These are phyloP conservation scores for Xylaria longipes DNA, from an alignment of 495 filamentous ascomycete genomes.

Conservation along the genomic window DNA sequence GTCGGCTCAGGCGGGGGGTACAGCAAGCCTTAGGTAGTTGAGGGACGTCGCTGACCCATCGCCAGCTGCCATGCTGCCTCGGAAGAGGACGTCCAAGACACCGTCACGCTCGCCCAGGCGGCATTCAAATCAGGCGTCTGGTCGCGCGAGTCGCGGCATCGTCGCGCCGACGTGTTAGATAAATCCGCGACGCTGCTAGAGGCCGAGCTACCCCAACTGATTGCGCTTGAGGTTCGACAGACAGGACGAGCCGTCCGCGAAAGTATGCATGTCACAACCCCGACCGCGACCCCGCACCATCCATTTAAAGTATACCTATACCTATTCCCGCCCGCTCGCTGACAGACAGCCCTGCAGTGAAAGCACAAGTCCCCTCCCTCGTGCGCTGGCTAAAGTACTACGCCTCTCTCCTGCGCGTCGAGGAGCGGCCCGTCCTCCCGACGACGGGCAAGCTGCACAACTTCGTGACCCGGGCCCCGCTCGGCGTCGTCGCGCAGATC, in stretches of 20 bases:
- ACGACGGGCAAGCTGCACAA: conserved; percentile 67
- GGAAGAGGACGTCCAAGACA: conserved; percentile 50
- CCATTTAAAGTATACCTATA: background rate
- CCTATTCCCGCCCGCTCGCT: too few relatives aligned
- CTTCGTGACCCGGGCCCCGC: conserved; percentile 62
- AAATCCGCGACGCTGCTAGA: conserved; percentile 60
- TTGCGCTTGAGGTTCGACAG: conserved; percentile 64
- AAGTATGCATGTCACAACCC: conserved; percentile 31
- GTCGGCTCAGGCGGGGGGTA: background rate
- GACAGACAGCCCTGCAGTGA: too few relatives aligned
- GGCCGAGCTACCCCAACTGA: conserved; percentile 55
- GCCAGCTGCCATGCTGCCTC: conserved; percentile 60
- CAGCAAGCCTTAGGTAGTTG: conserved; percentile 21
- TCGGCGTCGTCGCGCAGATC: conserved; percentile 69
- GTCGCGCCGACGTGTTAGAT: conserved; percentile 63
- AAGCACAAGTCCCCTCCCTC: conserved; percentile 65
- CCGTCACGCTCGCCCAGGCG: conserved; percentile 52
- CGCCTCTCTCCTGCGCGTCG: conserved; percentile 62
- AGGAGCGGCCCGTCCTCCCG: conserved; percentile 66
- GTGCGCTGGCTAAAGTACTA: conserved; percentile 72
- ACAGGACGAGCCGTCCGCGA: conserved; percentile 69
- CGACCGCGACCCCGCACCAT: background rate
- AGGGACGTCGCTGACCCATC: conserved; percentile 23
- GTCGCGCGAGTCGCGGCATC: conserved; percentile 60
- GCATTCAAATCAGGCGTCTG: conserved; percentile 62